These are phyloP conservation scores for Talaromyces marneffei DNA, from an alignment of 2,329 filamentous ascomycete genomes.

Conservation along the genomic window DNA sequence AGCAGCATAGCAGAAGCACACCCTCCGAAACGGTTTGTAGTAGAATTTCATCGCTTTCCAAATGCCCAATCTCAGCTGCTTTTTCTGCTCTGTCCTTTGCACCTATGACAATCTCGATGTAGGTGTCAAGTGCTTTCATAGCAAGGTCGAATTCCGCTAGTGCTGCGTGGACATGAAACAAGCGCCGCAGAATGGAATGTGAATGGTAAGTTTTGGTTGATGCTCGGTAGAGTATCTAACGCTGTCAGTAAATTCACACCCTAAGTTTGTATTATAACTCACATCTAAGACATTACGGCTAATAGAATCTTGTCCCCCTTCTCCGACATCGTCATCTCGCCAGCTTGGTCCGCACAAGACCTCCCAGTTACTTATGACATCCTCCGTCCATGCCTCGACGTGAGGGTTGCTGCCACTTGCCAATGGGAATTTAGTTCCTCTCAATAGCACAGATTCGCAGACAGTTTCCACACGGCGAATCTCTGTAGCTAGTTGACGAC, in stretches of 20 bases:
- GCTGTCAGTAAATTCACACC: background rate
- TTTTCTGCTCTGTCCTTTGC: conserved; percentile 80
- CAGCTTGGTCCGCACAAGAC: conserved; percentile 73
- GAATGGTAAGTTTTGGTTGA: conserved; percentile 95
- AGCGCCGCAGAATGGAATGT: conserved; percentile 73
- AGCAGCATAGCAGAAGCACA: conserved; percentile 73
- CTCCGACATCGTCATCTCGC: conserved; percentile 73
- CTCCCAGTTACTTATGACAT: conserved; percentile 79
- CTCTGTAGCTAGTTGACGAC: conserved; percentile 65
- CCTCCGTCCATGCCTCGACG: conserved; percentile 74
- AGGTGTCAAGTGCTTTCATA: conserved; percentile 85
- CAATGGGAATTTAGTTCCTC: conserved; percentile 75
- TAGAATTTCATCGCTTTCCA: conserved; percentile 74
- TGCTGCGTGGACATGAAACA: conserved; percentile 82
- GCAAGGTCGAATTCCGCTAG: conserved; percentile 89
- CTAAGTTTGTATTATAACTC: conserved; percentile 20
- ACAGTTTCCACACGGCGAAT: conserved; percentile 70
- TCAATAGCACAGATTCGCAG: conserved; percentile 73
- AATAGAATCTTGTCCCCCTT: conserved; percentile 69
- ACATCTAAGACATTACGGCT: conserved; percentile 70
- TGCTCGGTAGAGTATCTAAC: conserved; percentile 74
- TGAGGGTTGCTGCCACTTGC: conserved; percentile 73
- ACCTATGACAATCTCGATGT: conserved; percentile 78
- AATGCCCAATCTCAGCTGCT: conserved; percentile 53
- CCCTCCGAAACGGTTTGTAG: conserved; percentile 74